phyloP scores from a whole-genome alignment of 352 stramenopile species.

The Peronosclerospora sorghi region DNA sequence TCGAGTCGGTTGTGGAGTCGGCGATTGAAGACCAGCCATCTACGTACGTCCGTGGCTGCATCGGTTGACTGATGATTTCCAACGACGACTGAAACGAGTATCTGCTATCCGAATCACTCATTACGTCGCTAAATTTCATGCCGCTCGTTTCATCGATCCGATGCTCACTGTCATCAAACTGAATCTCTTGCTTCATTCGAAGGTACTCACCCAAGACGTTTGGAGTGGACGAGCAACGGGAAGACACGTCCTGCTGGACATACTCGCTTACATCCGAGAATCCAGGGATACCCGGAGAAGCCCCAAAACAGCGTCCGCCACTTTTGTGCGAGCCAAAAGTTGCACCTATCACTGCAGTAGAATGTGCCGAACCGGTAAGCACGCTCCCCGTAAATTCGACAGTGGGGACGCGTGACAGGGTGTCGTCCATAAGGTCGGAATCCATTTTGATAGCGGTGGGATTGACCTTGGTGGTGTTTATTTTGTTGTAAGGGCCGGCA shows the following conservation, averaged over 20 bases:
- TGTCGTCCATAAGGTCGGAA: constrained; percentile 24
- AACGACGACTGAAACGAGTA: constrained; percentile 49
- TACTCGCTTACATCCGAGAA: constrained; percentile 44
- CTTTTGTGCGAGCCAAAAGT: constrained; percentile 27
- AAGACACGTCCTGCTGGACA: constrained; percentile 38
- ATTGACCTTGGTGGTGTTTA: constrained; percentile 40
- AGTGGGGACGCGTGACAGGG: constrained; percentile 25
- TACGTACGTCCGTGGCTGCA: constrained; percentile 10
- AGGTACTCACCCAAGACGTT: constrained; percentile 70
- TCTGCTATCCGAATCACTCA: constrained; percentile 53
- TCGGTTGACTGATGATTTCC: constrained; percentile 12
- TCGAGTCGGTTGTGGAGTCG: constrained; percentile 44
- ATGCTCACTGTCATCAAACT: constrained; percentile 34
- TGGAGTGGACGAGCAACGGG: constrained; percentile 34
- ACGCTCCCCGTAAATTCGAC: constrained; percentile 35
- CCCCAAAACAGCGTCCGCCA: constrained; percentile 5
- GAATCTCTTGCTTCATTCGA: constrained; percentile 70
- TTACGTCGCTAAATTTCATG: constrained; percentile 31
- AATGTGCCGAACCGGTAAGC: constrained; percentile 34
- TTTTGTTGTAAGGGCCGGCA: constrained; percentile 37
- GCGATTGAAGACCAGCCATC: constrained; percentile 25
- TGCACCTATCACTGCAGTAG: constrained; percentile 35
- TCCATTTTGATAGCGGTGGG: constrained; percentile 11
- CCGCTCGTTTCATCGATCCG: constrained; percentile 21
- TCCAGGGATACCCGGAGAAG: constrained; percentile 13